A percentile compares a stretch with the other conserved stretches of the same genome.
Evolutionary conservation across 225 moss, liverwort and hornwort species (phyloP).

Genomic region (Asterella californica): DNA sequence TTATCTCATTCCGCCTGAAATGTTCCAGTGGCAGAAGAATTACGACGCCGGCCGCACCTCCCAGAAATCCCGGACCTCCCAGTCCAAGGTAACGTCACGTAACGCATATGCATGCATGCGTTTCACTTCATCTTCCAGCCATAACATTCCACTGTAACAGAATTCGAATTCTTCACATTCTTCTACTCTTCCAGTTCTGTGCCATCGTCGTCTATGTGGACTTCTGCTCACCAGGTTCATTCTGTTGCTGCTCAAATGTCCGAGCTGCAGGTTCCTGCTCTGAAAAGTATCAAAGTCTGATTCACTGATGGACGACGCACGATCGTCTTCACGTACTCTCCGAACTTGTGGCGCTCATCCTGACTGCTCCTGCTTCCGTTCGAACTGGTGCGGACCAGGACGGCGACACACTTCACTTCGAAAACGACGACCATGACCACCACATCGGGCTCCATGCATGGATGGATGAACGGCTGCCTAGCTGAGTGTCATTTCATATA

Average conservation of each 20-base stretch:
- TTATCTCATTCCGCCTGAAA: slow-evolving; percentile 27
- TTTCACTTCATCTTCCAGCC: no score
- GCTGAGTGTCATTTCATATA: no score
- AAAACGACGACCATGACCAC: no score
- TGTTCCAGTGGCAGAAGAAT: slow-evolving; percentile 30
- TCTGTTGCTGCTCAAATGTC: not conserved
- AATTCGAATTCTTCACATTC: not conserved
- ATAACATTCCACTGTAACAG: no score
- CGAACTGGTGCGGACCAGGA: no score
- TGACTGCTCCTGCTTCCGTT: no score
- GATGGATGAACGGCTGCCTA: no score
- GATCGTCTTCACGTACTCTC: not conserved
- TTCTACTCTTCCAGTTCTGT: not conserved
- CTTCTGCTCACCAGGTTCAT: not conserved
- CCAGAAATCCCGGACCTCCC: not conserved
- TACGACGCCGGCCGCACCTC: not conserved
- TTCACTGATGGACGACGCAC: not conserved
- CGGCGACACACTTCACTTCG: no score
- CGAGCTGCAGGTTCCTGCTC: not conserved
- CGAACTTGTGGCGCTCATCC: not conserved
- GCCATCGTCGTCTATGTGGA: not conserved
- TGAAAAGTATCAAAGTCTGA: not conserved
- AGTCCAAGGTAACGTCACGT: not conserved
- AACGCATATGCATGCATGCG: not conserved
- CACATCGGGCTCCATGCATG: no score